Conservation (phyloP, 495 filamentous ascomycete genomes). For the Choiromyces venosus region DNA sequence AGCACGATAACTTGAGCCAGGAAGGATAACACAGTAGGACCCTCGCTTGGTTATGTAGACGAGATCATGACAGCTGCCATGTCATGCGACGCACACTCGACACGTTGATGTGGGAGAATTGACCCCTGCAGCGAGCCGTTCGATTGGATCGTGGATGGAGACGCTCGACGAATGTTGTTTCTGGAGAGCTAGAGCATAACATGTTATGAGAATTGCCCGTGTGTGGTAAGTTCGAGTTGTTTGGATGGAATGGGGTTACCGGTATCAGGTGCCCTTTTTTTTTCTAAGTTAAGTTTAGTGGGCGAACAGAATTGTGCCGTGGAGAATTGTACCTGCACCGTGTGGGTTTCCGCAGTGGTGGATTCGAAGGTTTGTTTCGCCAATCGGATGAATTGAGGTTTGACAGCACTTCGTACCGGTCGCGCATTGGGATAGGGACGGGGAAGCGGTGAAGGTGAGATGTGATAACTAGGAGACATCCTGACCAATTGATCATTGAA, state of each 20-base stretch:
- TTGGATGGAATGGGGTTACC: neutral
- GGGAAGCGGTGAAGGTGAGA: neutral
- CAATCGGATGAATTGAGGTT: neutral
- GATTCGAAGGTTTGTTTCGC: neutral
- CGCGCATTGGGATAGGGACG: neutral
- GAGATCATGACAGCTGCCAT: neutral
- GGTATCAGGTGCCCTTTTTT: neutral
- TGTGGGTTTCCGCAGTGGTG: neutral
- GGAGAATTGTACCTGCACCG: neutral
- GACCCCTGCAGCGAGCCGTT: neutral
- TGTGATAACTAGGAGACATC: neutral
- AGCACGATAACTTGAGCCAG: neutral
- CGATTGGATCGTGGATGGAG: neutral
- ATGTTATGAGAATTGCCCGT: neutral
- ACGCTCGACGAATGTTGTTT: neutral
- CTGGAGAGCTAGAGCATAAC: neutral
- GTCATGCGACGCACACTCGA: neutral
- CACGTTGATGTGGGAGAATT: neutral
- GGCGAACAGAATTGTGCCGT: neutral
- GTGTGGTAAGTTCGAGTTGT: neutral
- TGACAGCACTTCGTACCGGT: neutral
- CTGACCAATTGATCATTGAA: neutral
- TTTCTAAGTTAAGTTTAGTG: neutral
- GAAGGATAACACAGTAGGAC: neutral
- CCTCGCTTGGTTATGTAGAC: neutral